Base-by-base conservation (phyloP, 2,329 filamentous ascomycete species). In the Lasiodiplodia sp. region DNA sequence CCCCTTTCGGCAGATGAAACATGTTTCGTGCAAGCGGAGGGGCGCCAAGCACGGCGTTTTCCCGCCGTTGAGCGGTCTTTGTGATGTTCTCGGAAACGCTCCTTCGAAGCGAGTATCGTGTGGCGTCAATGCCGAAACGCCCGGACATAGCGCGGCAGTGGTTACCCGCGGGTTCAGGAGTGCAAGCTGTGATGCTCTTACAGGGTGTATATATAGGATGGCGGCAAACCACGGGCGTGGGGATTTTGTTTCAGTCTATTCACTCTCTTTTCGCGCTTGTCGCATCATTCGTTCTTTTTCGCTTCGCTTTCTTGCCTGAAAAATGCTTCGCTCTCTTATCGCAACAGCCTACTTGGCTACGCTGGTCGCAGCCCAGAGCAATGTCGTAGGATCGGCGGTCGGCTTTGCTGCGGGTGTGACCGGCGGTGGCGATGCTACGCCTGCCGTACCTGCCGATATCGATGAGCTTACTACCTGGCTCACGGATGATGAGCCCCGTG, bases 321-420 rank as follows among this genome's bases (percentile, higher is more conserved):
- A 23, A 23, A 60, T 60, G 57, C 25, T 60, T 28, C 57, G 23
- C 37, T 47, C 57, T n/a, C 37, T 60, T 47, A 23, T 60, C 28
- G 34, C 55, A 1, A 47, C 37, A 3, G 57, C 57, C 57, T 60
- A 21, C 14, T 6, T 60, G 12, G 57, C 38, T 38, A n/a, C 57
- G 57, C 57, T 60, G 57, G 57, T 16, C 38, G 37, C 16, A 38
- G 57, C 57, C 3, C 57, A 60, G 57, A 60, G 38, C 57, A 60
- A 60, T 47, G 74, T 71, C 66, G 73, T 74, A 18, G 74, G 74
- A 18, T 74, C 70, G 28, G 70, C 74, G 3, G 72, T 73, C 10
- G 74, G 74, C 52, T 76, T 75, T 37, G 74, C 74, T 23, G 63
- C 67, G 1, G 74, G 71, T 51, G 70, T 72, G 1, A 76, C 74